Evolutionary conservation across 208 protist species (phyloP).

Genomic region (Plasmodiophora brassicae): DNA sequence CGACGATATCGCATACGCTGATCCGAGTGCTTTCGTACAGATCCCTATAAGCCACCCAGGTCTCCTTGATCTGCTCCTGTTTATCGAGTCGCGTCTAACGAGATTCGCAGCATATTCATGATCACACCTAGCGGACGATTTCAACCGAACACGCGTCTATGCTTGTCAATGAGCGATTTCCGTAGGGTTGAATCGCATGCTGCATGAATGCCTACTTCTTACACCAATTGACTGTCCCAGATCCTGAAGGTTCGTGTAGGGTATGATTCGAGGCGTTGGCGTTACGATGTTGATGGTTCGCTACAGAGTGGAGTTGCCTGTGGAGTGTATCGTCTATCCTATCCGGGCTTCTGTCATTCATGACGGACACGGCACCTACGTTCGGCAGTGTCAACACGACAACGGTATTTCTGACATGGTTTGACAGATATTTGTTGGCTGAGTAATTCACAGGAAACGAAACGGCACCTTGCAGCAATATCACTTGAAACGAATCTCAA

Average conservation of each 20-base stretch:
- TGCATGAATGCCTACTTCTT: too few relatives aligned
- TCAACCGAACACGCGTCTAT: constrained; percentile 56
- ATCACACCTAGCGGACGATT: constrained; percentile 62
- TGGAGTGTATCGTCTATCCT: not conserved
- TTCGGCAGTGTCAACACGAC: not conserved
- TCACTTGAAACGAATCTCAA: not conserved
- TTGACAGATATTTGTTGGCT: not conserved
- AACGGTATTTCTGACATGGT: not conserved
- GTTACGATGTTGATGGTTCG: not conserved
- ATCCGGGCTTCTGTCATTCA: constrained; percentile 40
- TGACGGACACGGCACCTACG: not conserved
- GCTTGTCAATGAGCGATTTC: constrained; percentile 60
- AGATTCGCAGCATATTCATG: constrained; percentile 62
- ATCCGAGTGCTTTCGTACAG: not conserved
- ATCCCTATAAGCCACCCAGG: not conserved
- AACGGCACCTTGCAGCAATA: not conserved
- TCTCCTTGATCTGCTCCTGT: not conserved
- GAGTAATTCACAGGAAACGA: not conserved
- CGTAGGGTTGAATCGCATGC: too few relatives aligned
- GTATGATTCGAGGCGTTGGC: not conserved
- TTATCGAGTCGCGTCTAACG: too few relatives aligned
- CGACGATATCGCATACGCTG: not conserved
- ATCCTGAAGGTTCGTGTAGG: too few relatives aligned
- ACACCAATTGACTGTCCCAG: too few relatives aligned
- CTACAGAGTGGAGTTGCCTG: not conserved